A percentile compares a stretch with the other conserved stretches of the same genome.
phyloP scores from a whole-genome alignment of 148 eudicot species.

The Limonium bicolor region DNA sequence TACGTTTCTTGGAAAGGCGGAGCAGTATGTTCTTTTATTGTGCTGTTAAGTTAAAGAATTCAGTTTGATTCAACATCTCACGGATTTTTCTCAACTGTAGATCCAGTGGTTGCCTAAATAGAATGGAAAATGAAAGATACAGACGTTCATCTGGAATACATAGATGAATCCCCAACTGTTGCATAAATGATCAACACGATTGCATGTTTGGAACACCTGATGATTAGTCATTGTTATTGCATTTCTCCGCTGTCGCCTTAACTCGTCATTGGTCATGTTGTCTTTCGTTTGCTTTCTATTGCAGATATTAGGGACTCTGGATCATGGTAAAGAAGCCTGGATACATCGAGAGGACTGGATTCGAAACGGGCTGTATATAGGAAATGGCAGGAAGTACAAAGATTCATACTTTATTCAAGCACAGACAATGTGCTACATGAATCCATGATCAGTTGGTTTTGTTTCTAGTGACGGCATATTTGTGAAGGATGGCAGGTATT shows the following conservation, averaged over 20 bases:
- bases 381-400: slow-evolving; percentile 48
- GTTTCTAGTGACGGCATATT: too few species aligned
- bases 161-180: too few species aligned
- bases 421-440: slow-evolving; percentile 73
- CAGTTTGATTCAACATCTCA: background rate
- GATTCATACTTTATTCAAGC: slow-evolving; percentile 66
- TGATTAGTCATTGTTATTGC: too few species aligned
- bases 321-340: slow-evolving; percentile 75
- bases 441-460: slow-evolving; percentile 21
- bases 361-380: slow-evolving; percentile 40
- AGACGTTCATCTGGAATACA: too few species aligned
- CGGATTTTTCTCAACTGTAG: too few species aligned
- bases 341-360: slow-evolving; percentile 90
- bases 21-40: slow-evolving; percentile 45
- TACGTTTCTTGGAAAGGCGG: slow-evolving; percentile 92
- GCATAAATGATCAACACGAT: too few species aligned
- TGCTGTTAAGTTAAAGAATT: background rate
- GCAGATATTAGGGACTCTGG: slow-evolving; percentile 80
- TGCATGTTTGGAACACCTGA: too few species aligned
- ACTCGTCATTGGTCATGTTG: too few species aligned
- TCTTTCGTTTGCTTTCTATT: background rate
- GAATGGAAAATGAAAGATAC: too few species aligned
- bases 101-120: too few species aligned
- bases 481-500: too few species aligned
- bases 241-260: too few species aligned